phyloP scores from a whole-genome alignment of 2,329 filamentous ascomycete species.

The Aspergillus felis region DNA sequence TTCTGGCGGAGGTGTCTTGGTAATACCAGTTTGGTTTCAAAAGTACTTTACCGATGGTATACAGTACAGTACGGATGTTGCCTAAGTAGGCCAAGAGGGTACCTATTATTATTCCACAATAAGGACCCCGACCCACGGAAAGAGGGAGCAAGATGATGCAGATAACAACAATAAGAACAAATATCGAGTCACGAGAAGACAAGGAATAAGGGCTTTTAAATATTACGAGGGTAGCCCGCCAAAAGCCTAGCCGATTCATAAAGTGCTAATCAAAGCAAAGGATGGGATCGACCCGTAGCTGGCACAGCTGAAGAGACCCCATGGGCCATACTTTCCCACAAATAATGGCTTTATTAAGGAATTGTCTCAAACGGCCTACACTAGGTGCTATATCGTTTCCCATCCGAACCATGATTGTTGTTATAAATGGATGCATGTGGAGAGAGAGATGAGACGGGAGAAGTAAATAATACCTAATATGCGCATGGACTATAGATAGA shows the following conservation, averaged over 20 bases:
- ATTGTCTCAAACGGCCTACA: conserved; percentile 19
- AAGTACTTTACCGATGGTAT: background rate
- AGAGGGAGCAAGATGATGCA: background rate
- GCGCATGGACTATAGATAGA: background rate
- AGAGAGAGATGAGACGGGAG: background rate
- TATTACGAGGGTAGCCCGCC: background rate
- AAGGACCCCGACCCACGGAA: background rate
- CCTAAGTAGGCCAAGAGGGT: background rate
- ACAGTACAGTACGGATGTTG: background rate
- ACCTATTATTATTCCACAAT: too few relatives aligned
- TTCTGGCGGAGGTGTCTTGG: background rate
- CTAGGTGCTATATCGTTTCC: conserved; percentile 4
- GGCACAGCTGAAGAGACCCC: conserved; percentile 14
- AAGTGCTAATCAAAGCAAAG: conserved; percentile 15
- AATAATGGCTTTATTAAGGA: conserved; percentile 5
- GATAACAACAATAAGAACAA: conserved; percentile 4
- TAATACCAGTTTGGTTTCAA: background rate
- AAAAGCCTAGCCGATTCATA: background rate
- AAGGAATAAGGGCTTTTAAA: conserved; percentile 1
- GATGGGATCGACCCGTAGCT: conserved; percentile 14
- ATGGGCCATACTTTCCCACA: background rate
- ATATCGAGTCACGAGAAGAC: background rate
- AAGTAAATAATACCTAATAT: background rate
- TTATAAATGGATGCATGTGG: conserved; percentile 5
- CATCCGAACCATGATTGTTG: conserved; percentile 4